A percentile compares a stretch with the other conserved stretches of the same genome.
phyloP scores from a whole-genome alignment of 2,329 filamentous ascomycete genomes.

The Exserohilum turcica region DNA sequence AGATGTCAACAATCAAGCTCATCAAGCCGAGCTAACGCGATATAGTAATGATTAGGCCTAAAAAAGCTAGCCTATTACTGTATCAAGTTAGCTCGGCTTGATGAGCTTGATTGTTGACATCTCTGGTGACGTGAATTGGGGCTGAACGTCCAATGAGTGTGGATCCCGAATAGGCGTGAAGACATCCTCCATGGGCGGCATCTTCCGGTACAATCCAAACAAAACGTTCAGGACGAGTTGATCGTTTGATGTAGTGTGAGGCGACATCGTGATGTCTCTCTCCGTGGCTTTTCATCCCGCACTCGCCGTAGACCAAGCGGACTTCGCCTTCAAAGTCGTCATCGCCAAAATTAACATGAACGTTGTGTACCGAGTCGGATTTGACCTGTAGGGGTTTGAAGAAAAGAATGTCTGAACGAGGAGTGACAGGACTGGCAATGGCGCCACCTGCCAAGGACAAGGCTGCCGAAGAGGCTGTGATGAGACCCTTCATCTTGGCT shows the following conservation, averaged over 20 bases:
- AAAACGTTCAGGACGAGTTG: conserved; percentile 52
- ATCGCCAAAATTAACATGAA: conserved; percentile 53
- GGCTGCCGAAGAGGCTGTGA: conserved; percentile 33
- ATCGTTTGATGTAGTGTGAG: conserved; percentile 41
- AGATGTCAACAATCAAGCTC: too few relatives aligned
- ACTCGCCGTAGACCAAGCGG: conserved; percentile 54
- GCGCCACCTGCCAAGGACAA: conserved; percentile 32
- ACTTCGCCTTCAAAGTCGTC: conserved; percentile 52
- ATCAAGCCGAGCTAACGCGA: too few relatives aligned
- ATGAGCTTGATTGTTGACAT: too few relatives aligned
- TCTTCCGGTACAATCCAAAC: conserved; percentile 55
- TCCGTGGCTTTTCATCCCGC: conserved; percentile 42
- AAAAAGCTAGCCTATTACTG: too few relatives aligned
- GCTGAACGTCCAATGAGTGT: conserved; percentile 50
- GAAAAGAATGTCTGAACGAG: conserved; percentile 36
- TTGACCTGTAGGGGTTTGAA: conserved; percentile 44
- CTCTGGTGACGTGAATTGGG: conserved; percentile 46
- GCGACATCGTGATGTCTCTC: conserved; percentile 55
- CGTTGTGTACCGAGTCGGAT: conserved; percentile 55
- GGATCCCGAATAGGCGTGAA: conserved; percentile 53
- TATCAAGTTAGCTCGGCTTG: too few relatives aligned
- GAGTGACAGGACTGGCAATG: conserved; percentile 24
- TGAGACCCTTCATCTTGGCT: conserved; percentile 34
- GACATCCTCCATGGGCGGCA: conserved; percentile 47
- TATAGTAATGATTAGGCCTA: too few relatives aligned